Percentiles rank a stretch among this genome's conserved stretches.
Conservation (phyloP, 2,329 filamentous ascomycete species). For the Pseudopithomyces maydicus region DNA sequence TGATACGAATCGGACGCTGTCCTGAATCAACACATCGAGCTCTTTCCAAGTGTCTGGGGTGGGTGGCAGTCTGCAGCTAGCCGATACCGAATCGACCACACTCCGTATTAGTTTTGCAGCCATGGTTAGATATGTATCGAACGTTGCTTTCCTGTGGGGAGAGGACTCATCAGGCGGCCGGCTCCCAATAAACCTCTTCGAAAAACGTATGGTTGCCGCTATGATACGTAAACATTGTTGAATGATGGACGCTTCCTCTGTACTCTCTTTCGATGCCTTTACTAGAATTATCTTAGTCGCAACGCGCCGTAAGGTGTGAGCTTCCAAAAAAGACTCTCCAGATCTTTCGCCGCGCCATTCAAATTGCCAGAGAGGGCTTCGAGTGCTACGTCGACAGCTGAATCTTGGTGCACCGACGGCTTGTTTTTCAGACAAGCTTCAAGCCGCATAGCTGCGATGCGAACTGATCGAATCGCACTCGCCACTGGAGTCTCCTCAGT, state of each 20-base stretch:
- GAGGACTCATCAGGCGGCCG: slow-evolving; percentile 21
- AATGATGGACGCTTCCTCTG: slow-evolving; percentile 1
- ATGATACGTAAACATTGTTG: slow-evolving; percentile 30
- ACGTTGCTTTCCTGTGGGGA: slow-evolving; percentile 19
- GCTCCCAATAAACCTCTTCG: slow-evolving; percentile 37
- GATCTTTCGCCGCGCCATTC: slow-evolving; percentile 36
- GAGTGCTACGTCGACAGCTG: slow-evolving; percentile 26
- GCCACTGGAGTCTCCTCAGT: slow-evolving; percentile 27
- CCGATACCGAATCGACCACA: slow-evolving; percentile 41
- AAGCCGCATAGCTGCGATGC: slow-evolving; percentile 37
- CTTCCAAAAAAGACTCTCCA: slow-evolving; percentile 45
- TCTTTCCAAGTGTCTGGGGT: slow-evolving; percentile 34
- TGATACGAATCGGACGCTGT: slow-evolving; percentile 34
- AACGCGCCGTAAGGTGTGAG: slow-evolving; percentile 37
- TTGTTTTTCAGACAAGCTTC: slow-evolving; percentile 30
- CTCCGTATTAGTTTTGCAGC: slow-evolving; percentile 37
- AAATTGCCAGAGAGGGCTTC: slow-evolving; percentile 34
- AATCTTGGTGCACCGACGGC: slow-evolving; percentile 19
- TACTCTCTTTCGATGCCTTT: slow-evolving; percentile 10
- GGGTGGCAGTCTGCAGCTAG: slow-evolving; percentile 37
- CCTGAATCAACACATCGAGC: slow-evolving; percentile 38
- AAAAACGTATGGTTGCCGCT: slow-evolving; percentile 37
- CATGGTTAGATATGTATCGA: slow-evolving; percentile 28
- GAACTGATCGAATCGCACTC: slow-evolving; percentile 29
- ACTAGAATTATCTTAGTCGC: slow-evolving; percentile 32